Evolutionary conservation across 2,329 filamentous ascomycete genomes (phyloP), one percentile per base, ranked within the genome.

Genomic region (Monilinia fructicola): DNA sequence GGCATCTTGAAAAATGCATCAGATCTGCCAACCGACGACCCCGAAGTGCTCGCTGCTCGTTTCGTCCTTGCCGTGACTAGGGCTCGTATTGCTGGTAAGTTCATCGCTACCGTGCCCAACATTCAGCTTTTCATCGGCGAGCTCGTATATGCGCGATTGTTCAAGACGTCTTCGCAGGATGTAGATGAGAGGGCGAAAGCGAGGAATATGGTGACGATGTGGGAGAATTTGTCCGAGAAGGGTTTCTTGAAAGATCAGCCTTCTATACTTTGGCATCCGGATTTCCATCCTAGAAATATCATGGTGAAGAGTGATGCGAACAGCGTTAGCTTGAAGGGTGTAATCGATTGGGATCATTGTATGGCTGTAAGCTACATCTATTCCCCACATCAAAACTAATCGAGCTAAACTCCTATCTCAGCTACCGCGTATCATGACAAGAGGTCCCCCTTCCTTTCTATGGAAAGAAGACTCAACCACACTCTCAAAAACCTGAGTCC

Each of bases 341-440:
- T 59, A 10, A 16, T 59, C 7, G 55, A 59, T 46, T 59, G 55
- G 55, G 55, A 59, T 28, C 14, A 14, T 16, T 21, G 18, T 16
- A 16, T 46, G 18, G 40, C 55, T 46, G 55, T 59, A 46, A 46
- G 55, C 31, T 1, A 7, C 10, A 1, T 18, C 26, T 5, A 1
- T 35, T 59, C 21, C 26, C 3, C 18, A 46, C 26, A 2, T 21
- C 18, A 21, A 9, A 23, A 18, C 18, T 26, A 28, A 16, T 28
- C 1, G n/a, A 50, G 28, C 26, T 59, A 31, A 31, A 59, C 26
- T 10, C 1, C 11, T 0, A 16, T 18, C 3, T 21, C 21, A 59
- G 56, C 21, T 59, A 35, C 56, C 42, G 1, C 56, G 56, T 10
- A 48, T 59, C 56, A 59, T 59, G 42, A 59, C 56, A 10, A 59